Evolutionary conservation across 768 basidiomycete genomes (phyloP).

Genomic region (Rhizopogon vesiculosus): DNA sequence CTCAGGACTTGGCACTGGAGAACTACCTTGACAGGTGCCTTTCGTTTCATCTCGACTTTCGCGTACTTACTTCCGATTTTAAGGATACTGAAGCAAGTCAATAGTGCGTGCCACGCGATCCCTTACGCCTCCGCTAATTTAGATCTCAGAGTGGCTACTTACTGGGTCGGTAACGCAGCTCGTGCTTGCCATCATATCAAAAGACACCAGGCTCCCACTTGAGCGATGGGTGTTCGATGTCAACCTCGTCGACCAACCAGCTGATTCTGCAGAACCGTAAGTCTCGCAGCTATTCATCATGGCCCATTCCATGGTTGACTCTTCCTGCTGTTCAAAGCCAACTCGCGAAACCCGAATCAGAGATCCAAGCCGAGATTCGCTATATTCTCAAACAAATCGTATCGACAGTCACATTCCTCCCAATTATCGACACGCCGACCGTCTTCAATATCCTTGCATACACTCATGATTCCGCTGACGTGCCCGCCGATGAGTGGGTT

Average conservation of each 20-base stretch:
- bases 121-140: not conserved
- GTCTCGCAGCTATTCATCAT: conserved; percentile 17
- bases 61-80: not conserved
- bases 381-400: conserved; percentile 99
- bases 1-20: conserved; percentile 88
- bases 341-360: conserved; percentile 69
- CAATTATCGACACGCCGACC: conserved; percentile 89
- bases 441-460: conserved; percentile 99
- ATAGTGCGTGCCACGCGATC: conserved; percentile 53
- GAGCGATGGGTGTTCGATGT: conserved; percentile 99
- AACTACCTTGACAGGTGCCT: conserved; percentile 82
- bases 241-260: conserved; percentile 67
- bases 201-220: conserved; percentile 85
- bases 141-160: conserved; percentile 80
- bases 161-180: conserved; percentile 90
- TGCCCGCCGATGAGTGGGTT: conserved; percentile 92
- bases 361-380: conserved; percentile 96
- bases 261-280: conserved; percentile 47
- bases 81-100: conserved; percentile 88
- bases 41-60: not conserved
- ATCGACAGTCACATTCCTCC: conserved; percentile 93
- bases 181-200: conserved; percentile 93
- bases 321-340: conserved; percentile 28
- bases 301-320: not conserved
- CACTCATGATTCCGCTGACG: conserved; percentile 86